These are phyloP conservation scores for Voacanga thouarsii DNA, from an alignment of 257 asterid genomes.

Conservation along the genomic window DNA sequence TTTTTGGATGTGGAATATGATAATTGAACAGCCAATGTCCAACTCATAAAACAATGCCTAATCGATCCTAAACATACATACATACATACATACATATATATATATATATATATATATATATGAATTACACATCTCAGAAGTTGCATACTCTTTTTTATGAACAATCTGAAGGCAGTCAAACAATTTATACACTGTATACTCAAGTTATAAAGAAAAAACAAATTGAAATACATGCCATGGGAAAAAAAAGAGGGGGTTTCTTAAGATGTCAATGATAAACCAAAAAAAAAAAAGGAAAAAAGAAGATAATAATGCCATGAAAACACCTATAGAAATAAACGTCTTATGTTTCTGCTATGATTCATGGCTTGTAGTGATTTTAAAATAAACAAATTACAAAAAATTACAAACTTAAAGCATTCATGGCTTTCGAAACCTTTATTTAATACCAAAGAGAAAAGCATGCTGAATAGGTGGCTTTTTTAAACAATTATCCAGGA, in stretches of 20 bases:
- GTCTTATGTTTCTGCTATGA: not conserved
- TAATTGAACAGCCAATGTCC: not conserved
- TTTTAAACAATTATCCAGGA: too few species aligned
- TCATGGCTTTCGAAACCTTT: not conserved
- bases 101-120: too few species aligned
- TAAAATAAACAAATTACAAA: too few species aligned
- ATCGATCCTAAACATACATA: not conserved
- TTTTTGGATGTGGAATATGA: not conserved
- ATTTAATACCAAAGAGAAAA: not conserved
- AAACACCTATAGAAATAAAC: not conserved
- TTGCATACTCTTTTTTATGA: too few species aligned
- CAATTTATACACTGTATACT: not conserved
- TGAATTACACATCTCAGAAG: not conserved
- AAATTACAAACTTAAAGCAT: not conserved
- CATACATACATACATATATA: too few species aligned
- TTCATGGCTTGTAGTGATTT: not conserved
- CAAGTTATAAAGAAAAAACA: not conserved
- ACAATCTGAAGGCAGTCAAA: not conserved
- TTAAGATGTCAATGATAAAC: too few species aligned
- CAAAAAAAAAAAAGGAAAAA: not conserved
- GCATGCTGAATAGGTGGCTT: not conserved
- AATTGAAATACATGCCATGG: not conserved
- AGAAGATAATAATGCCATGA: not conserved
- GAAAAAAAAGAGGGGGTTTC: not conserved
- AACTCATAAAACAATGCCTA: not conserved